phyloP scores from a whole-genome alignment of 495 filamentous ascomycete species.

The Letharia columbiana region DNA sequence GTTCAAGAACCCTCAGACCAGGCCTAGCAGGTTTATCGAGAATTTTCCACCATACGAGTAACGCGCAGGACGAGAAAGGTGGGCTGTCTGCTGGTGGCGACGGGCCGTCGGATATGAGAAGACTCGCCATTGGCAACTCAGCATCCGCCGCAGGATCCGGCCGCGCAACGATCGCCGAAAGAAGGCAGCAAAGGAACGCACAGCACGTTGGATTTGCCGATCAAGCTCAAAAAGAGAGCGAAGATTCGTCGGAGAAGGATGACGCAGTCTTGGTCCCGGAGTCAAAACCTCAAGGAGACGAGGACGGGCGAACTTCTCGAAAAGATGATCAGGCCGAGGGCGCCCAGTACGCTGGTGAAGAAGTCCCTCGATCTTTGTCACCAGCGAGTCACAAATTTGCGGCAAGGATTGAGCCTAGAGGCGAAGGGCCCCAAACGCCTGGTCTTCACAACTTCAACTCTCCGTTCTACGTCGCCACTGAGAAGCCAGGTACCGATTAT shows the following conservation, averaged over 20 bases:
- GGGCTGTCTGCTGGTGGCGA: constrained; percentile 14
- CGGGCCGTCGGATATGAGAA: constrained; percentile 17
- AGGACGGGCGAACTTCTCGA: not conserved
- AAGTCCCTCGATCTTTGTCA: constrained; percentile 10
- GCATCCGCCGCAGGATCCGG: constrained; percentile 5
- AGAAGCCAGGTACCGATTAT: constrained; percentile 26
- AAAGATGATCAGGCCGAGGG: not conserved
- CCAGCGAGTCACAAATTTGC: constrained; percentile 16
- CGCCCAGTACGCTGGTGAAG: not conserved
- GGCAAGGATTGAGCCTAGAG: constrained; percentile 20
- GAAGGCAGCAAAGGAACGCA: constrained; percentile 23
- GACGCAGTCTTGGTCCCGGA: not conserved
- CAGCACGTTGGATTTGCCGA: constrained; percentile 52
- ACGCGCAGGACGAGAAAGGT: constrained; percentile 15
- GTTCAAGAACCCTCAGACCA: constrained; percentile 26
- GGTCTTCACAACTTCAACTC: constrained; percentile 30
- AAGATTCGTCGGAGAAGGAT: not conserved
- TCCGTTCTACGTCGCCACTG: constrained; percentile 25
- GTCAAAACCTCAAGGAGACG: not conserved
- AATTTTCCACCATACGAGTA: constrained; percentile 19
- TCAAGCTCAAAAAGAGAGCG: not conserved
- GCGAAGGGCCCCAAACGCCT: constrained; percentile 25
- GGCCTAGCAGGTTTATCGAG: constrained; percentile 18
- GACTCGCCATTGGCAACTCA: constrained; percentile 22
- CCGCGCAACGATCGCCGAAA: constrained; percentile 19